Base-by-base conservation (phyloP, 2,329 filamentous ascomycete genomes). In the Fusarium oxysporum region DNA sequence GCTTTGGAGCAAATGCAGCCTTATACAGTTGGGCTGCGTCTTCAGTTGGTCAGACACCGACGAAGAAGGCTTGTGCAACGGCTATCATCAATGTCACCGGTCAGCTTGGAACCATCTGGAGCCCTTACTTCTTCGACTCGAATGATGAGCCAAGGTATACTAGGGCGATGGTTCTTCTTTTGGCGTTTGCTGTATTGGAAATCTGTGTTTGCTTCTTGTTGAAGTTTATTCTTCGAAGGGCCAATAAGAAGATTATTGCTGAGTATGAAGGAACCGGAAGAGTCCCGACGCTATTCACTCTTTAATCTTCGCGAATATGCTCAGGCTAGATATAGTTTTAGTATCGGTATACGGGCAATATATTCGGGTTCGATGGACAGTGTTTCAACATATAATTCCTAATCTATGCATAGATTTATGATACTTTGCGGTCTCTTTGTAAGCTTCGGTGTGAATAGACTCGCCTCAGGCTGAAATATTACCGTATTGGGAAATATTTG, bases 391-490 rank as follows among this genome's bases (percentile, higher is more conserved):
- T 10, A 14, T 32, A 5, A 25, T 25, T 25, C 25, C 25, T 25
- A 25, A 25, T 25, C 25, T 25, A 6, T 25, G 25, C 25, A 25
- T 25, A 25, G 25, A 25, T 32, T 32, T 12, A 11, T 32, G 30
- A 32, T 11, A 32, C 30, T 32, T 32, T 10, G 10, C 30, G 8
- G 10, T 32, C 10, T 32, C 10, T 32, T 32, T 32, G 25, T 25
- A 25, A 25, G 25, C 25, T 25, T 25, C 12, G 10, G 30, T 12
- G 32, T 13, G 12, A 32, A 32, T 19, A 25, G 19, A 25, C 13
- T 28, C 7, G 1, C 3, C 13, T 13, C 0, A 7, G 7, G 4
- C 5, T 17, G 32, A 6, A 40, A 28, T 17, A 40, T 54, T 40
- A 12, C 33, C 33, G 1, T 3, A 40, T 54, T n/a, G 5, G 50